phyloP scores from a whole-genome alignment of 768 basidiomycete species.

The Flagelloscypha sp. region DNA sequence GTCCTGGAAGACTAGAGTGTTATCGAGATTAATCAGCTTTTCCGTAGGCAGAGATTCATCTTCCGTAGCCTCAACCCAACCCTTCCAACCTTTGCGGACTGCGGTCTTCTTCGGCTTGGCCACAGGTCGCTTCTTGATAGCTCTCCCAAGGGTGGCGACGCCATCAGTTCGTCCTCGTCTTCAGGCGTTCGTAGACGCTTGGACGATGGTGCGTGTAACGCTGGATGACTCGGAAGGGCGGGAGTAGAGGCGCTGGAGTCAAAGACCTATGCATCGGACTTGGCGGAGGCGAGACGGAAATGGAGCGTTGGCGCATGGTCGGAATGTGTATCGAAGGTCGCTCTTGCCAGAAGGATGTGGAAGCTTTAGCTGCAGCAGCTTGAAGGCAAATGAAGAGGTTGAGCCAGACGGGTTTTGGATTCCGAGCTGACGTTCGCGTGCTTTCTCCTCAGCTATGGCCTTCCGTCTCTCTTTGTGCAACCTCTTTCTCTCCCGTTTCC shows the following conservation, averaged over 20 bases:
- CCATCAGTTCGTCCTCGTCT: conserved; percentile 40
- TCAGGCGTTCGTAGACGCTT: conserved; percentile 72
- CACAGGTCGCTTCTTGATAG: conserved; percentile 21
- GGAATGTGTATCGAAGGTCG: conserved; percentile 71
- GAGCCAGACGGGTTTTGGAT: too few species aligned
- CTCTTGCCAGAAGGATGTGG: conserved; percentile 58
- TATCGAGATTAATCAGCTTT: conserved; percentile 76
- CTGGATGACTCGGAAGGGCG: conserved; percentile 63
- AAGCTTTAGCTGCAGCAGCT: conserved; percentile 23
- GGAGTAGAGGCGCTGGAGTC: conserved; percentile 76
- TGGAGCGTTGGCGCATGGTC: conserved; percentile 57
- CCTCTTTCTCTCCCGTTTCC: conserved; percentile 44
- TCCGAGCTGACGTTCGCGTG: conserved; percentile 13
- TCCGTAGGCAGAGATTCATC: conserved; percentile 47
- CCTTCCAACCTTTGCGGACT: conserved; percentile 82
- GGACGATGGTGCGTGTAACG: conserved; percentile 70
- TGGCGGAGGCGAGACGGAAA: conserved; percentile 71
- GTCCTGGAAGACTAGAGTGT: conserved; percentile 61
- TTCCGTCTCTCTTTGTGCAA: conserved; percentile 44
- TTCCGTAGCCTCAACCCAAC: conserved; percentile 83
- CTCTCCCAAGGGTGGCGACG: conserved; percentile 15
- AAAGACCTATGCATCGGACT: conserved; percentile 29
- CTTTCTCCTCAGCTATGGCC: conserved; percentile 23
- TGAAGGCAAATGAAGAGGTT: too few species aligned
- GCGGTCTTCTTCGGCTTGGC: conserved; percentile 55